Base-by-base conservation (phyloP, 2,329 filamentous ascomycete species). In the Venturia pyrina region DNA sequence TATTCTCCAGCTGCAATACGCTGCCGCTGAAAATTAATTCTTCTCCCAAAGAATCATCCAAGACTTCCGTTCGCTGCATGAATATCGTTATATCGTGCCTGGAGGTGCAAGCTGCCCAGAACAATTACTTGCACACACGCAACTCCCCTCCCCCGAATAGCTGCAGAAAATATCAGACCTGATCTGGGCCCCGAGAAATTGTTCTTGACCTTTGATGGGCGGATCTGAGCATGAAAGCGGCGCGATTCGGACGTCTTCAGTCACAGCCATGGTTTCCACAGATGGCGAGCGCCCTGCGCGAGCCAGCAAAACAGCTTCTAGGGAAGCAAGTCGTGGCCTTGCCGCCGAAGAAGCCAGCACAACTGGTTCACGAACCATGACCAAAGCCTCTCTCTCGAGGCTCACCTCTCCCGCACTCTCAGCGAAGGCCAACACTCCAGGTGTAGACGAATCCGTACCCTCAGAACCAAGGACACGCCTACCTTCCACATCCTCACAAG, bases 401-500 rank as follows among this genome's bases (percentile, higher is more conserved):
- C 44, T 64, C 13, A 44, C 62, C 28, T 64, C 62, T 44, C 62
- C 62, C 41, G 46, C 43, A 17, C 24, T 50, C 24, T 64, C 62
- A 44, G 46, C 43, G n/a, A 53, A 44, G 43, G 44, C 41, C 21
- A 32, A 50, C 62, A 64, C 62, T 11, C 62, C 62, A 17, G 62
- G 34, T 8, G 34, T 21, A n/a, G 63, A 66, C 44, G 60, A 66
- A 40, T 57, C 53, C 61, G 34, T 46, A 34, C 65, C 59, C 40
- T 66, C 64, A 44, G 56, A 59, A n/a, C n/a, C 64, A 19, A 62
- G 62, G 57, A 66, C 64, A 48, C 24, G 56, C n/a, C n/a, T 40
- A 15, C 41, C 59, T 59, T 66, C 65, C 21, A 60, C 65, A 6
- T 64, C 65, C 17, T 66, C 65, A 8, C 60, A 66, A 56, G 24